Evolutionary conservation across 2,329 filamentous ascomycete genomes (phyloP).

Genomic region (Xylariaceae sp.): DNA sequence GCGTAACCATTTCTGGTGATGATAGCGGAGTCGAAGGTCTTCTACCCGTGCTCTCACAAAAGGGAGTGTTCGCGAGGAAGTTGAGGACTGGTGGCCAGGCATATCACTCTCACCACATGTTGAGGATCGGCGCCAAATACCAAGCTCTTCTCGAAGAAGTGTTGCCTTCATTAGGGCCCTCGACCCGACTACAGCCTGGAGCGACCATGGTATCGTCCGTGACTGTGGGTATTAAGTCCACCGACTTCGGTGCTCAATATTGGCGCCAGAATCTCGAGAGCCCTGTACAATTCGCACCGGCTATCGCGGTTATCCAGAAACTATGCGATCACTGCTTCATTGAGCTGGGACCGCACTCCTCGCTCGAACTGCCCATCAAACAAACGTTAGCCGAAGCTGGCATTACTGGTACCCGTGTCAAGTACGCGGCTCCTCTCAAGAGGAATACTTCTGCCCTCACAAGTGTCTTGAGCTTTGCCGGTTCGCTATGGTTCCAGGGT

Average conservation of each 20-base stretch:
- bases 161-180: neutral
- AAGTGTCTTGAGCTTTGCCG: neutral
- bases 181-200: neutral
- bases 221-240: neutral
- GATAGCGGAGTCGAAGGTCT: neutral
- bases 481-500: slow-evolving; percentile 9
- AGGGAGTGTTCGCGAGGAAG: neutral
- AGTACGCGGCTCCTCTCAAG: slow-evolving; percentile 6
- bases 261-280: slow-evolving; percentile 18
- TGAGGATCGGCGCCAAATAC: slow-evolving; percentile 15
- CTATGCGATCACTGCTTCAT: slow-evolving; percentile 7
- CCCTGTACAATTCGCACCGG: slow-evolving; percentile 10
- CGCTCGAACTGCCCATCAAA: slow-evolving; percentile 32
- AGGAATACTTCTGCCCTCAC: neutral
- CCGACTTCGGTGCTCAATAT: slow-evolving; percentile 3
- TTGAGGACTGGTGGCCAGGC: slow-evolving; percentile 10
- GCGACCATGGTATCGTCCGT: slow-evolving; percentile 18
- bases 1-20: slow-evolving; percentile 16
- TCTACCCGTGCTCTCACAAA: neutral
- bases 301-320: neutral
- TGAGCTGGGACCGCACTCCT: slow-evolving; percentile 24
- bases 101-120: slow-evolving; percentile 20
- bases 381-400: slow-evolving; percentile 24
- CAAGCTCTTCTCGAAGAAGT: slow-evolving; percentile 8
- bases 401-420: neutral